These are phyloP conservation scores for Aureobasidium vineae DNA, from an alignment of 2,329 filamentous ascomycete genomes.

Conservation along the genomic window DNA sequence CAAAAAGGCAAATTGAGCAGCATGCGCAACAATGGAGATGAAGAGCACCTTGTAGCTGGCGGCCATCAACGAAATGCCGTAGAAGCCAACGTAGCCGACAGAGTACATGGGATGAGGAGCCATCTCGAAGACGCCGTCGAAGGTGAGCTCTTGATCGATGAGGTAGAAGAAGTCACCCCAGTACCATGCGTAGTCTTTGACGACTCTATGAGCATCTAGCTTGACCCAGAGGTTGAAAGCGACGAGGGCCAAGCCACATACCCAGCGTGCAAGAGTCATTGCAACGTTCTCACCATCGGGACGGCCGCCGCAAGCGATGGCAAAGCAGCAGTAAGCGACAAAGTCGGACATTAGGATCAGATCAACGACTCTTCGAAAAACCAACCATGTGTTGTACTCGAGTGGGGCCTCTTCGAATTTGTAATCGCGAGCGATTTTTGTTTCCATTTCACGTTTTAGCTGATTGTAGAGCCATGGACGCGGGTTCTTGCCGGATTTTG, in stretches of 20 bases:
- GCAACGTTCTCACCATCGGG: conserved; percentile 69
- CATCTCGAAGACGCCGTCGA: conserved; percentile 99
- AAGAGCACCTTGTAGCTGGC: conserved; percentile 97
- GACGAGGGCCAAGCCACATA: conserved; percentile 71
- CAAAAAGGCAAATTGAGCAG: conserved; percentile 91
- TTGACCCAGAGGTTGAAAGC: conserved; percentile 99
- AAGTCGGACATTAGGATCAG: conserved; percentile 99
- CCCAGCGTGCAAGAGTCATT: conserved; percentile 74
- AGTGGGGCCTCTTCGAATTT: conserved; percentile 87
- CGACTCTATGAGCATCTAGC: conserved; percentile 92
- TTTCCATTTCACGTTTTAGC: conserved; percentile 85
- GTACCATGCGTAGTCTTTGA: conserved; percentile 99
- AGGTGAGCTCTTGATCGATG: conserved; percentile 95
- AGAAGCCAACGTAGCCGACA: conserved; percentile 95
- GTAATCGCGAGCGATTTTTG: conserved; percentile 93
- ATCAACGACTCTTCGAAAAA: conserved; percentile 93
- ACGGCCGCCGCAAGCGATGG: conserved; percentile 76
- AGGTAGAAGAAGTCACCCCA: conserved; percentile 99
- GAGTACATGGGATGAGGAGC: conserved; percentile 99
- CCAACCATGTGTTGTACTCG: conserved; percentile 98
- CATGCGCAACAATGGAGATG: conserved; percentile 93
- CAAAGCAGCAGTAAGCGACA: conserved; percentile 93
- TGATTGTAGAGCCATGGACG: conserved; percentile 78
- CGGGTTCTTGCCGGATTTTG: conserved; percentile 75
- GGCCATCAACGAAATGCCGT: conserved; percentile 96